Percentiles rank a stretch among this genome's conserved stretches.
Evolutionary conservation across 768 basidiomycete species (phyloP).

Genomic region (Phaeolepiota aurea): DNA sequence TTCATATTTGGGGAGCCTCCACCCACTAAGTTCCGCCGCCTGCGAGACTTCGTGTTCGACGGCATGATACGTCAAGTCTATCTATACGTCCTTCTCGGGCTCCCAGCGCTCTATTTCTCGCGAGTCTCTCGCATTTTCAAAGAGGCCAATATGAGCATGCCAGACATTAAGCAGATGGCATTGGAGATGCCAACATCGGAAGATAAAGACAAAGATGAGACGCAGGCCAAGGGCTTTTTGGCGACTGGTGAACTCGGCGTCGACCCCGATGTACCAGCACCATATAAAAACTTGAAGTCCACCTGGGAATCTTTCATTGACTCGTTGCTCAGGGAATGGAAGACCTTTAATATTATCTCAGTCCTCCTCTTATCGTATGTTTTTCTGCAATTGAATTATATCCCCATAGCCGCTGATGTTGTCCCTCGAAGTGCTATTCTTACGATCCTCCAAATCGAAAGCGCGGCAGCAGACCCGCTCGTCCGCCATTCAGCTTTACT

Average conservation of each 20-base stretch:
- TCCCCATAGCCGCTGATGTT: neutral
- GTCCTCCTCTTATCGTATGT: conserved; percentile 22
- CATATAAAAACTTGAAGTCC: neutral
- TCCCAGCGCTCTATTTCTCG: conserved; percentile 8
- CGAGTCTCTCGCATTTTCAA: conserved; percentile 8
- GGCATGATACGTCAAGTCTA: conserved; percentile 2
- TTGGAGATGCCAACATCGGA: neutral
- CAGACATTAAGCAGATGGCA: neutral
- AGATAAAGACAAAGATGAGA: neutral
- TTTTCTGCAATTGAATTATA: neutral
- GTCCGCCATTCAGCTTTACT: conserved; percentile 54
- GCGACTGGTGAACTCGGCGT: too few relatives aligned
- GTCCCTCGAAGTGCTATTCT: conserved; percentile 51
- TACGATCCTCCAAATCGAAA: conserved; percentile 54
- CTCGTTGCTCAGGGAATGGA: conserved; percentile 23
- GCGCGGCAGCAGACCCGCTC: conserved; percentile 49
- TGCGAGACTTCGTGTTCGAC: neutral
- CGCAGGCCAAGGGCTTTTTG: neutral
- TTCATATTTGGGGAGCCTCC: neutral
- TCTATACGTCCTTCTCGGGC: conserved; percentile 6
- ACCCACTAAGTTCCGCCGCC: neutral
- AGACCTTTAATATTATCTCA: conserved; percentile 25
- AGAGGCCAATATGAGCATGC: neutral
- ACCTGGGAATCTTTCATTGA: conserved; percentile 21
- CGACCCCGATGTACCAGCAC: neutral